These are phyloP conservation scores for Backusella psychrophila DNA, from an alignment of 192 early-diverging fungal species.

Conservation along the genomic window DNA sequence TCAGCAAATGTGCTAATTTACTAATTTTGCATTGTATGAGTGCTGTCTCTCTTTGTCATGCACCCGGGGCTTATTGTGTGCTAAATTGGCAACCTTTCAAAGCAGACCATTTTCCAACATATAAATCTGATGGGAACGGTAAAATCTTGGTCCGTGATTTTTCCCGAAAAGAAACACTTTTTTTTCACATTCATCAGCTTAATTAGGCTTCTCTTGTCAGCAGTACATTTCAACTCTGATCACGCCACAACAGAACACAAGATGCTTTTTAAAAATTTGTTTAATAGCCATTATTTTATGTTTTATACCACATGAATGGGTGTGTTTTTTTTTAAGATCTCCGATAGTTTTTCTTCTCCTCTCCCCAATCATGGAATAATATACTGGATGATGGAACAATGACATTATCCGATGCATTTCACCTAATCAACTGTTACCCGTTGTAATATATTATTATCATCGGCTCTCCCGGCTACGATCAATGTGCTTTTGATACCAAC, in stretches of 20 bases:
- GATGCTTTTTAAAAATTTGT: neutral
- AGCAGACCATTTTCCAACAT: neutral
- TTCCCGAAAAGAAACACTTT: neutral
- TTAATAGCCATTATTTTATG: neutral
- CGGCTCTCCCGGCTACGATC: neutral
- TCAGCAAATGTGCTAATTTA: neutral
- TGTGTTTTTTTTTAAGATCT: neutral
- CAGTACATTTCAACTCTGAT: neutral
- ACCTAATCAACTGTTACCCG: neutral
- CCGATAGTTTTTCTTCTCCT: neutral
- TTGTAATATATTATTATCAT: neutral
- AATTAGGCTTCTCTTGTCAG: neutral
- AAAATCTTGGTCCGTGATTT: neutral
- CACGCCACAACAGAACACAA: neutral
- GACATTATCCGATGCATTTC: neutral
- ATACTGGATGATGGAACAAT: neutral
- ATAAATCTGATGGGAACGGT: neutral
- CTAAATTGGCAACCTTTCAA: slow-evolving; percentile 17
- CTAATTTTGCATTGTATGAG: slow-evolving; percentile 1
- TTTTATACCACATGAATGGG: neutral
- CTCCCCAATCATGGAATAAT: neutral
- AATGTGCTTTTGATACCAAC: slow-evolving; percentile 1
- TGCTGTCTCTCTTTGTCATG: neutral
- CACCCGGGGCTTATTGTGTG: slow-evolving; percentile 5
- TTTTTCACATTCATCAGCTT: neutral